Base-by-base conservation (phyloP, 805 yeast species). In the Ogataea paraovalis region DNA sequence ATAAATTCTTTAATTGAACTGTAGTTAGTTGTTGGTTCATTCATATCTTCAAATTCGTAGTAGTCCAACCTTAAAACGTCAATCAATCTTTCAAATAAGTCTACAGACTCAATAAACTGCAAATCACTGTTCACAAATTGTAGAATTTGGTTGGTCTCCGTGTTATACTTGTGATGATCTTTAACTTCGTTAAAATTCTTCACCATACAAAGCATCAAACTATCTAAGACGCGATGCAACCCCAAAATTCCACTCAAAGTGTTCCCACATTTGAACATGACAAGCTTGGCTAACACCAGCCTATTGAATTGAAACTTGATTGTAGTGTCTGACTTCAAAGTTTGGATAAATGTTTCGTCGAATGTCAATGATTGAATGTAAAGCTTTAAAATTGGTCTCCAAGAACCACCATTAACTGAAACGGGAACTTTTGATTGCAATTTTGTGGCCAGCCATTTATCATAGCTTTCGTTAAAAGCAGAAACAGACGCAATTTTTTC, bases 231-330 rank as follows among this genome's bases (percentile, higher is more conserved):
- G 8, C 50, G 37, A 20, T 46, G 49, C 2, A 53, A 42, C 2
- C 54, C 58, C 19, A 56, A 39, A 1, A 44, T 10, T 3, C 39
- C 37, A 44, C 55, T 47, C 16, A 46, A 13, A 3, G 43, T 13
- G 13, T 43, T 44, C 16, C 61, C 60, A 3, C 52, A 42, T 39
- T 53, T 55, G n/a, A 47, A 25, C 30, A 49, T 47, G 20, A 56
- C 30, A 20, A 63, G 42, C 28, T 56, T 55, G 2, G 55, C 37
- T 6, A 61, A 32, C 6, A 62, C 45, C 12, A 62, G 30, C 23
- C 56, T 49, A 40, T 56, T 50, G 45, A 62, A 65, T 16, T 56
- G 61, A 27, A 54, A 55, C 39, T 56, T 59, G 16, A 64, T 45
- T 13, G 49, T 45, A 3, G 52, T 48, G 27, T 54, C 58, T 2